These are phyloP conservation scores for Flaveria bidentis DNA, from an alignment of 129 eudicot genomes.

Conservation along the genomic window DNA sequence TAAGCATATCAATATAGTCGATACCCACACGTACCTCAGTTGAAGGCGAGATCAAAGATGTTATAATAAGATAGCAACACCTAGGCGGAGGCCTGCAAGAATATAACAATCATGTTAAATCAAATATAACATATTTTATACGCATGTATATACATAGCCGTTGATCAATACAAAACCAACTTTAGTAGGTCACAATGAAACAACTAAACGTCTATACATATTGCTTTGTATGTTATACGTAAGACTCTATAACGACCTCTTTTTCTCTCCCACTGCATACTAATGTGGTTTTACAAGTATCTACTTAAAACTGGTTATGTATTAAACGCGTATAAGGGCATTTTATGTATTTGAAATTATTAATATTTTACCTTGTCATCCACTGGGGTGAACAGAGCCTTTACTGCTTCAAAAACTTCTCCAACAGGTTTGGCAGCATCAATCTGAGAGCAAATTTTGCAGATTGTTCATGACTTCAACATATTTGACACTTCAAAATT, in stretches of 20 bases:
- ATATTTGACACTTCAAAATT: neutral
- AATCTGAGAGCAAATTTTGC: slow-evolving; percentile 50
- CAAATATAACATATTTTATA: neutral
- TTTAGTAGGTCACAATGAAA: neutral
- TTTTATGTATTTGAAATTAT: slow-evolving; percentile 12
- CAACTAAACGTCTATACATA: neutral
- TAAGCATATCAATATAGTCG: too few species aligned
- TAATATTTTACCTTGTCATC: slow-evolving; percentile 48
- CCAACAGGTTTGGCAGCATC: slow-evolving; percentile 81
- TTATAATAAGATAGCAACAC: slow-evolving; percentile 18
- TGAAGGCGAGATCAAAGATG: slow-evolving; percentile 4
- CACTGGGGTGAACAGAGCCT: slow-evolving; percentile 65
- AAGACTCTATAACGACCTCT: neutral
- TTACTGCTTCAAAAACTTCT: slow-evolving; percentile 88
- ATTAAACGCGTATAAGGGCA: neutral
- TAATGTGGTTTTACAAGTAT: neutral
- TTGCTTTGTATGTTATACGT: neutral
- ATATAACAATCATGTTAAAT: slow-evolving; percentile 25
- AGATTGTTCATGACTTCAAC: neutral
- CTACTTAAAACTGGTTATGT: neutral
- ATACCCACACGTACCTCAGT: neutral
- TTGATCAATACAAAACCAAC: too few species aligned
- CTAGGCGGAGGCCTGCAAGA: slow-evolving; percentile 48
- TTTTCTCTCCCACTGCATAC: neutral
- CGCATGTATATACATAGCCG: neutral